These are phyloP conservation scores for Scheffersomyces lignicola DNA, from an alignment of 1,139 yeast species.

Conservation along the genomic window DNA sequence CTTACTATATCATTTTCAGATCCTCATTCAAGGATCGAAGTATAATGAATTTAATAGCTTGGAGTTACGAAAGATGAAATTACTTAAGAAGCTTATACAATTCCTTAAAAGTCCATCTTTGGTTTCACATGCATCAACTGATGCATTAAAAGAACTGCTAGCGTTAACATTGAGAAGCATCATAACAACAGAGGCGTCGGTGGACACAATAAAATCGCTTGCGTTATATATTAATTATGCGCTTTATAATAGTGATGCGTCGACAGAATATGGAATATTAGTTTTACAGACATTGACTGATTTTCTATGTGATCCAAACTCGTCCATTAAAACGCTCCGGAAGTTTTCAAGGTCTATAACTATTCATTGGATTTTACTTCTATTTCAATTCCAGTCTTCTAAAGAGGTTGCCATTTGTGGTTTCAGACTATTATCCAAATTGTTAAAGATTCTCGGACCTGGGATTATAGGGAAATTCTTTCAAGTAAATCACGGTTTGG, in stretches of 20 bases:
- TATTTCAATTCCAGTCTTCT: slow-evolving; percentile 40
- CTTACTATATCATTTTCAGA: slow-evolving; percentile 56
- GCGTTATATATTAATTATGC: slow-evolving; percentile 39
- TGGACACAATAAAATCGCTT: slow-evolving; percentile 35
- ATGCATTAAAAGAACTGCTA: slow-evolving; percentile 19
- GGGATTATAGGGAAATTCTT: slow-evolving; percentile 51
- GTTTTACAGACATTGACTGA: slow-evolving; percentile 32
- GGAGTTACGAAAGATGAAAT: slow-evolving; percentile 53
- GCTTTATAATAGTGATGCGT: slow-evolving; percentile 29
- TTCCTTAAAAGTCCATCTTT: slow-evolving; percentile 40
- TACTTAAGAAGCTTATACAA: slow-evolving; percentile 54
- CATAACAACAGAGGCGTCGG: slow-evolving; percentile 34
- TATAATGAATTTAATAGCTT: slow-evolving; percentile 48
- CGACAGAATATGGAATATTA: slow-evolving; percentile 30
- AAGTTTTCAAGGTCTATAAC: slow-evolving; percentile 59
- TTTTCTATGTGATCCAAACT: slow-evolving; percentile 28
- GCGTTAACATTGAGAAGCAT: slow-evolving; percentile 21
- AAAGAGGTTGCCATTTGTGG: slow-evolving; percentile 47
- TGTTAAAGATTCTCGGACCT: slow-evolving; percentile 48
- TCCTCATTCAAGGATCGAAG: slow-evolving; percentile 52
- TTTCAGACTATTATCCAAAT: slow-evolving; percentile 49
- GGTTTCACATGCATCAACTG: slow-evolving; percentile 11
- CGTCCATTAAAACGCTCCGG: slow-evolving; percentile 37
- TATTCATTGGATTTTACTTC: slow-evolving; percentile 63
- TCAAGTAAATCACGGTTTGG: slow-evolving; percentile 53